phyloP scores from a whole-genome alignment of 2,329 filamentous ascomycete genomes.

The Dactylellina parvicollis region DNA sequence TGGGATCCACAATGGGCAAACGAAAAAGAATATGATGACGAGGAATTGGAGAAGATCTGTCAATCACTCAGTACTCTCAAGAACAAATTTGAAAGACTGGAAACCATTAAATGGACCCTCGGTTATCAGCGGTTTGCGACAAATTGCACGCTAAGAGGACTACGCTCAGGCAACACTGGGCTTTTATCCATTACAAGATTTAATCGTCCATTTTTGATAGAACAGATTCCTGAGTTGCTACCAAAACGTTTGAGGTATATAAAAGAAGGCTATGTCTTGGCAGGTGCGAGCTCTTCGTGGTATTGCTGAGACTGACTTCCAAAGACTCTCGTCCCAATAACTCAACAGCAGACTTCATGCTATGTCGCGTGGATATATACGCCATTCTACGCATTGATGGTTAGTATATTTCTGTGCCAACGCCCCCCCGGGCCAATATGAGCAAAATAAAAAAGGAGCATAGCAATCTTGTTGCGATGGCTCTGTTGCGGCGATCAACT shows the following conservation, averaged over 20 bases:
- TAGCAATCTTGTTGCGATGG: too few relatives aligned
- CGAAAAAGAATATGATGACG: conserved; percentile 7
- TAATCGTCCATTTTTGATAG: background rate
- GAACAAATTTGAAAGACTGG: background rate
- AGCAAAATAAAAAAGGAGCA: too few relatives aligned
- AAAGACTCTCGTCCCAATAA: too few relatives aligned
- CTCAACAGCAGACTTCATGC: too few relatives aligned
- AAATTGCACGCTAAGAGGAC: background rate
- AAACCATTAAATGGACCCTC: conserved; percentile 15
- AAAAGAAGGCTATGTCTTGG: conserved; percentile 31
- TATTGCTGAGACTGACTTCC: too few relatives aligned
- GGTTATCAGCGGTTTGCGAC: conserved; percentile 7
- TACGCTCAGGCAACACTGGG: background rate
- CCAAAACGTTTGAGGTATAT: conserved; percentile 22
- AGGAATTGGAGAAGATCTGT: conserved; percentile 3
- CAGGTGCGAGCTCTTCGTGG: background rate
- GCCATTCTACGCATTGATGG: too few relatives aligned
- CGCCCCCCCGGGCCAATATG: too few relatives aligned
- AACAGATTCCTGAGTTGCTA: background rate
- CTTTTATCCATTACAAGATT: background rate
- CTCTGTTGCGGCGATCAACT: too few relatives aligned
- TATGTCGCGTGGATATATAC: too few relatives aligned
- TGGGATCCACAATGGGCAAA: conserved; percentile 27
- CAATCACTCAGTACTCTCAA: background rate
- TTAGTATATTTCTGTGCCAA: too few relatives aligned